Conservation (phyloP, 2,329 filamentous ascomycete genomes). For the Colletotrichum cereale region DNA sequence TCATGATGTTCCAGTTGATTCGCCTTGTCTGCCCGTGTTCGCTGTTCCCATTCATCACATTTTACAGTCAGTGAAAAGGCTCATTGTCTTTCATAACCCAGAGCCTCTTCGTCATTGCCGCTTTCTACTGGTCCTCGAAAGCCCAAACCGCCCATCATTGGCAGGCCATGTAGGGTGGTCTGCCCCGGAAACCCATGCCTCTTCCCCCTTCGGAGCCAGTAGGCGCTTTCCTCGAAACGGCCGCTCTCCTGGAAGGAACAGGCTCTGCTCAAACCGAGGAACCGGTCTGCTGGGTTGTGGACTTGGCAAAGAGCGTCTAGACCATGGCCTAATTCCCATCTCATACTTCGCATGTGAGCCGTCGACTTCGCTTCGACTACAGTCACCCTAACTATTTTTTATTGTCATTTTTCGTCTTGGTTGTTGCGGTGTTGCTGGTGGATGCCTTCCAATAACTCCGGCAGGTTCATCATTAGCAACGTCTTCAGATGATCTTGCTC, state of each 20-base stretch:
- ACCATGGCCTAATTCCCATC: conserved; percentile 13
- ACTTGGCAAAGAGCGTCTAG: conserved; percentile 27
- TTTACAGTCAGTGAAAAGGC: conserved; percentile 12
- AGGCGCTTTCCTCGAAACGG: neutral
- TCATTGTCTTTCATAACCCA: neutral
- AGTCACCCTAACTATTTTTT: neutral
- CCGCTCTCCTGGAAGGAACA: neutral
- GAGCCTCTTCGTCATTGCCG: neutral
- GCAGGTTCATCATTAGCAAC: neutral
- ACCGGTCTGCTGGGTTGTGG: conserved; percentile 34
- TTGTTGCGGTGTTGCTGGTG: neutral
- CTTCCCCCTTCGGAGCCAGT: conserved; percentile 8
- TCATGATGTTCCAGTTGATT: conserved; percentile 6
- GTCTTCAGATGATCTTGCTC: neutral
- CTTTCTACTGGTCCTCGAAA: conserved; percentile 6
- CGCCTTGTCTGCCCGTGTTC: neutral
- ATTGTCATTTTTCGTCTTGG: conserved; percentile 9
- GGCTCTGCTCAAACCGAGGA: conserved; percentile 19
- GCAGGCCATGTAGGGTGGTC: neutral
- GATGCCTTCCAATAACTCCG: conserved; percentile 7
- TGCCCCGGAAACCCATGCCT: conserved; percentile 6
- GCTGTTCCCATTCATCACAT: conserved; percentile 14
- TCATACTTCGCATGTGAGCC: neutral
- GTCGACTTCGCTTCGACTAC: conserved; percentile 15
- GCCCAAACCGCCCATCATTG: conserved; percentile 1